A percentile compares a stretch with the other conserved stretches of the same genome.
Evolutionary conservation across 331 rosid species (phyloP).

Genomic region (Rosa hybrid): DNA sequence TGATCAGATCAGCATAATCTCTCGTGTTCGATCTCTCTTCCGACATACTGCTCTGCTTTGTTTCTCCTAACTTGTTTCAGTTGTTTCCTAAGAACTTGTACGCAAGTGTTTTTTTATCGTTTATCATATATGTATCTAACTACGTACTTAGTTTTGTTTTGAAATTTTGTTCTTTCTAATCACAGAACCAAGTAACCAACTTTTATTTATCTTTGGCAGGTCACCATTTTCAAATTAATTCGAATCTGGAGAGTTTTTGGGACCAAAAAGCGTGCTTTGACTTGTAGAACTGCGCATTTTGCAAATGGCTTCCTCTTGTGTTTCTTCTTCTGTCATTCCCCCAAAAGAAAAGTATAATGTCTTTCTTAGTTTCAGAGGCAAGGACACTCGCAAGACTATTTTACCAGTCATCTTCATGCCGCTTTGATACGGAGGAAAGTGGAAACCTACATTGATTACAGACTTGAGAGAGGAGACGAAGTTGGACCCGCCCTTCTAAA

Average conservation of each 20-base stretch:
- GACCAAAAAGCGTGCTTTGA: not conserved
- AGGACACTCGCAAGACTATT: not conserved
- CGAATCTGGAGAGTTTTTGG: not conserved
- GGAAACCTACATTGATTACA: not conserved
- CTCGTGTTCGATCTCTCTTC: no score
- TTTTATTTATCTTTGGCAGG: not conserved
- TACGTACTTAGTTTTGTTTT: not conserved
- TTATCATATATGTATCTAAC: no score
- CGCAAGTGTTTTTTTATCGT: not conserved
- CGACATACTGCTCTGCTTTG: no score
- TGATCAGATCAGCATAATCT: no score
- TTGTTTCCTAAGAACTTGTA: no score
- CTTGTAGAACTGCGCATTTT: not conserved
- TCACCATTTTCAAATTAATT: not conserved
- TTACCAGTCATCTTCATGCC: constrained; percentile 1
- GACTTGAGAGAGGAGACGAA: not conserved
- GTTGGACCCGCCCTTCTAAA: not conserved
- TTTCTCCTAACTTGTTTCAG: not conserved
- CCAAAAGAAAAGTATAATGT: constrained; percentile 11
- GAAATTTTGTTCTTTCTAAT: not conserved
- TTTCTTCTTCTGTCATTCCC: not conserved
- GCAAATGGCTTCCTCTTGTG: constrained; percentile 5
- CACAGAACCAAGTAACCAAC: not conserved
- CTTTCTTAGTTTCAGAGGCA: constrained; percentile 27
- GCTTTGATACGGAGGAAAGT: not conserved